Conservation (phyloP, 2,329 filamentous ascomycete species). For the Neonectria ditissima region DNA sequence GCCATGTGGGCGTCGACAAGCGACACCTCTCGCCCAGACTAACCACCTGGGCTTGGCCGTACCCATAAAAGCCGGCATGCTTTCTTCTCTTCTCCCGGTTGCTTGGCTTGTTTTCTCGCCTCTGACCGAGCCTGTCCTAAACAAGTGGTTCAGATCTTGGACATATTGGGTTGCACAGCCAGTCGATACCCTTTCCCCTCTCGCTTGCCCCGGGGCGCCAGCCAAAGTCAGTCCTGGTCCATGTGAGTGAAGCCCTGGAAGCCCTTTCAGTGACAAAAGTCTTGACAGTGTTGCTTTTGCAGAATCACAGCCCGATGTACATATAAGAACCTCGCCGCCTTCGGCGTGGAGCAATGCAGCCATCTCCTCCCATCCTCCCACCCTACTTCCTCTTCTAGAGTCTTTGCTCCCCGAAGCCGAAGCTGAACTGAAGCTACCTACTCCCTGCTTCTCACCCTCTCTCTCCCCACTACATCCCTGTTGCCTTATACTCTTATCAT, state of each 20-base stretch:
- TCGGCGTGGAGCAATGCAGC: slow-evolving; percentile 27
- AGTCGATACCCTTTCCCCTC: slow-evolving; percentile 46
- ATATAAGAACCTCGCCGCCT: slow-evolving; percentile 43
- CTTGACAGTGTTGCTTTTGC: slow-evolving; percentile 43
- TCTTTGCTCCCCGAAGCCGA: background rate
- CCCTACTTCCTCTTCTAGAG: slow-evolving; percentile 4
- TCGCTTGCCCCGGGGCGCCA: slow-evolving; percentile 40
- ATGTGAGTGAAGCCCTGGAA: slow-evolving; percentile 33
- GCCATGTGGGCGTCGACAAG: slow-evolving; percentile 35
- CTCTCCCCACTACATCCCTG: background rate
- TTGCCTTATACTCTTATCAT: background rate
- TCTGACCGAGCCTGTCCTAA: slow-evolving; percentile 51
- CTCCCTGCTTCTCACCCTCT: background rate
- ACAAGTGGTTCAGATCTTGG: slow-evolving; percentile 52
- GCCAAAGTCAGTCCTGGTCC: slow-evolving; percentile 23
- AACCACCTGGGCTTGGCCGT: slow-evolving; percentile 37
- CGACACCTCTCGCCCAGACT: slow-evolving; percentile 31
- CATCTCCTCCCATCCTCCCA: slow-evolving; percentile 28
- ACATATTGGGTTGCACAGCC: slow-evolving; percentile 52
- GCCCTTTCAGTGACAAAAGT: slow-evolving; percentile 36
- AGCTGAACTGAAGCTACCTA: background rate
- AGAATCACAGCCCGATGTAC: slow-evolving; percentile 38
- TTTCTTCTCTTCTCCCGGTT: slow-evolving; percentile 36
- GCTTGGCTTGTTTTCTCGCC: slow-evolving; percentile 46
- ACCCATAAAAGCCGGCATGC: slow-evolving; percentile 41